Evolutionary conservation across 306 rosid species (phyloP), one percentile per base, ranked within the genome.

Genomic region (Prunus mira): DNA sequence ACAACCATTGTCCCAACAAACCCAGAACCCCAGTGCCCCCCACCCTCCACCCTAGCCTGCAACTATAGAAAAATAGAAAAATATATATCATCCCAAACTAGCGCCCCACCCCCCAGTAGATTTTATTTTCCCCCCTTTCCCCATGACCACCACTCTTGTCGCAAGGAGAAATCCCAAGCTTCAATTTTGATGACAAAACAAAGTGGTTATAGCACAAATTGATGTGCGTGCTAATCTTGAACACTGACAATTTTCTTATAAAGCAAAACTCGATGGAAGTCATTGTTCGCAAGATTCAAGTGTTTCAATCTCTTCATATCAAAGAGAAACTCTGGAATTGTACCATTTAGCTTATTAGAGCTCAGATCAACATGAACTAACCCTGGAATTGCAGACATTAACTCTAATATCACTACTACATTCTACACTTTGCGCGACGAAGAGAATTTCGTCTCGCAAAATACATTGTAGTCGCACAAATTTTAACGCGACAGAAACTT

Each of bases 111-210:
- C 28, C 27, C 28, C 0, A 27, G 28, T 27, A 27, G 28, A 27
- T 27, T 27, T 27, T 27, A 27, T 27, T 27, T 27, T 2, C 30
- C 32, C 32, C 32, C 4, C 4, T 0, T 24, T 24, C 32, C 32
- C 32, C 32, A 28, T 28, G 32, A 28, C 32, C 32, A 28, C 32
- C 0, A 28, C 32, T 28, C 62, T 86, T 92, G 64, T 95, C 97
- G 81, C 98, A 95, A 3, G 85, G 91, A 19, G 98, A 84, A 76
- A 95, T 88, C 9, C 98, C 98, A 49, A 95, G 97, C 87, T 95
- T 89, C 91, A 90, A 69, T 69, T 95, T 95, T 2, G 96, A 89
- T 20, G 97, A 89, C 81, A 90, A 41, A 71, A 77, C 64, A 15
- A 97, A 83, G 47, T 88, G 89, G 75, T 94, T 94, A 78, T 91